Evolutionary conservation across 2,329 filamentous ascomycete species (phyloP).

Genomic region (Cercospora sp.): DNA sequence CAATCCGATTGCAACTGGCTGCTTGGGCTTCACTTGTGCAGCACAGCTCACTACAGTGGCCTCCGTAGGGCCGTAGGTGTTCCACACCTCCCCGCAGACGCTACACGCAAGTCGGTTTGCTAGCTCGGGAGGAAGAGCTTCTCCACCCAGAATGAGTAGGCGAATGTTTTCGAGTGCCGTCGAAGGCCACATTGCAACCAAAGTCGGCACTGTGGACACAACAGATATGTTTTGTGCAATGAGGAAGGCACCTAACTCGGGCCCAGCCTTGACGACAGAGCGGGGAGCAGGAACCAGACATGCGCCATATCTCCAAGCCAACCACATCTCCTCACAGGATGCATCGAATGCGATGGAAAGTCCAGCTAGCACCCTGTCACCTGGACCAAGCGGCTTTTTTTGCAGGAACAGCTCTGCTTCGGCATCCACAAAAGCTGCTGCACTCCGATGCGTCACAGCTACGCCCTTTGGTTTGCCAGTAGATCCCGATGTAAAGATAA

Average conservation of each 20-base stretch:
- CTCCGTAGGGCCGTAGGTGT: constrained; percentile 8
- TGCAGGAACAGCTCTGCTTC: constrained; percentile 8
- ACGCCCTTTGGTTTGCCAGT: constrained; percentile 21
- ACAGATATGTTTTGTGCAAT: constrained; percentile 5
- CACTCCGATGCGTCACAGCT: constrained; percentile 11
- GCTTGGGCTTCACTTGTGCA: background rate
- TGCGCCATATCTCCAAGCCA: constrained; percentile 7
- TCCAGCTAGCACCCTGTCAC: constrained; percentile 4
- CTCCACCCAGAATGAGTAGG: constrained; percentile 7
- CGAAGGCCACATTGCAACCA: constrained; percentile 5
- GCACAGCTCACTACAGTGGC: constrained; percentile 10
- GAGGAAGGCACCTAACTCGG: constrained; percentile 1
- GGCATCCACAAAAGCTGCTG: constrained; percentile 15
- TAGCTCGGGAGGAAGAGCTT: constrained; percentile 6
- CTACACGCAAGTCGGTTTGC: background rate
- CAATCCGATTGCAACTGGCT: constrained; percentile 10
- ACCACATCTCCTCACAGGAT: constrained; percentile 14
- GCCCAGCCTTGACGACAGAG: constrained; percentile 3
- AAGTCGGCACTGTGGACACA: constrained; percentile 5
- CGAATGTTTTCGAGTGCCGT: background rate
- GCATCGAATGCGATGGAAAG: constrained; percentile 10
- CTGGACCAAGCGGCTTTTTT: constrained; percentile 2
- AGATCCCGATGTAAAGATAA: constrained; percentile 18
- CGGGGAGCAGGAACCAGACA: constrained; percentile 5
- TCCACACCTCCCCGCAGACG: constrained; percentile 7